These are phyloP conservation scores for Diutina sp. DNA, from an alignment of 1,139 yeast species.

Conservation along the genomic window DNA sequence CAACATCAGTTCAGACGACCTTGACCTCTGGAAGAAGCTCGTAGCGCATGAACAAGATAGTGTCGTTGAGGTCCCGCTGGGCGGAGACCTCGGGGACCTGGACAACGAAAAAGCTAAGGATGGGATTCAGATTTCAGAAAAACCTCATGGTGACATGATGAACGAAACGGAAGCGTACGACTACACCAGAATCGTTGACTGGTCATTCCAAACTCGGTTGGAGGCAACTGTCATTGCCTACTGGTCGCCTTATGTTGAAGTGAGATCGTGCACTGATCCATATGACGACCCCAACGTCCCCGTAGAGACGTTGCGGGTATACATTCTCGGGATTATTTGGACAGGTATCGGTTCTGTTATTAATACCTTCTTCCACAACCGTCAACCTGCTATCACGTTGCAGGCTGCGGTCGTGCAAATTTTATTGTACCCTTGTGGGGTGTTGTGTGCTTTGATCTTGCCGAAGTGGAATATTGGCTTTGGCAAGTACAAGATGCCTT, in stretches of 20 bases:
- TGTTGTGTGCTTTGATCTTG: constrained; percentile 18
- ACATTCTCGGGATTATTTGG: constrained; percentile 8
- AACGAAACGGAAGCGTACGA: neutral
- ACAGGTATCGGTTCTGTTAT: constrained; percentile 6
- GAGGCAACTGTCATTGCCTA: constrained; percentile 7
- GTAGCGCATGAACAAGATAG: neutral
- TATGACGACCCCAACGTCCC: constrained; percentile 6
- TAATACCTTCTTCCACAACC: constrained; percentile 6
- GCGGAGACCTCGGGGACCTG: neutral
- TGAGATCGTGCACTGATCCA: constrained; percentile 8
- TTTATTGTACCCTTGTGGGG: constrained; percentile 46
- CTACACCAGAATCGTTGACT: constrained; percentile 3
- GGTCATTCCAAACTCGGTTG: constrained; percentile 6
- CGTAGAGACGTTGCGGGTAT: constrained; percentile 6
- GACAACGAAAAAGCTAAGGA: neutral
- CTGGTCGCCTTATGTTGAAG: constrained; percentile 8
- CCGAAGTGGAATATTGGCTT: constrained; percentile 36
- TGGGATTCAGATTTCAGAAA: neutral
- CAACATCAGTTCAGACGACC: neutral
- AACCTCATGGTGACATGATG: neutral
- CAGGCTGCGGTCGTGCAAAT: constrained; percentile 31
- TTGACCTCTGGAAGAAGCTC: neutral
- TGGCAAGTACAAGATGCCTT: constrained; percentile 24
- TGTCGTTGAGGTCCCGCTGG: neutral
- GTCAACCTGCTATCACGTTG: constrained; percentile 7